These are phyloP conservation scores for Magnolia officinalis DNA, from an alignment of 164 flowering plant genomes.

Conservation along the genomic window DNA sequence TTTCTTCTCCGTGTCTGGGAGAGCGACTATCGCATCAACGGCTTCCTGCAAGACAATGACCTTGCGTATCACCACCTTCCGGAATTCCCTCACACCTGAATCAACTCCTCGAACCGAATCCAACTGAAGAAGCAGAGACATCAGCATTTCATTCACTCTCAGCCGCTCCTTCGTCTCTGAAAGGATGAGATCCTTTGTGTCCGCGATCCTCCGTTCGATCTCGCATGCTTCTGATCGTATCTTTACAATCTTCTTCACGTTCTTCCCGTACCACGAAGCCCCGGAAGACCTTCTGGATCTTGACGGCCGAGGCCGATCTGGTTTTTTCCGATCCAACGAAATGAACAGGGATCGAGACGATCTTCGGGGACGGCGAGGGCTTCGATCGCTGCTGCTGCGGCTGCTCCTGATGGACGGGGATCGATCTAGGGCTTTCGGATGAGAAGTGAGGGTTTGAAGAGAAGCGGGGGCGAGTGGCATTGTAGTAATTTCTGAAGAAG, in stretches of 20 bases:
- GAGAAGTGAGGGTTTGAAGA: neutral
- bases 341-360: conserved; percentile 49
- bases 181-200: conserved; percentile 32
- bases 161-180: conserved; percentile 50
- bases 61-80: conserved; percentile 56
- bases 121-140: conserved; percentile 54
- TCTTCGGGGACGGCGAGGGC: conserved; percentile 25
- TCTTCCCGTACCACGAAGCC: conserved; percentile 57
- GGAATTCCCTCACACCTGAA: conserved; percentile 50
- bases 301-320: conserved; percentile 37
- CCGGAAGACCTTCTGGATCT: conserved; percentile 64
- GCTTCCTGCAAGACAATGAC: conserved; percentile 63
- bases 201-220: conserved; percentile 37
- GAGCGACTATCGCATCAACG: conserved; percentile 32
- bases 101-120: conserved; percentile 63
- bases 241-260: conserved; percentile 41
- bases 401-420: conserved; percentile 8
- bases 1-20: neutral
- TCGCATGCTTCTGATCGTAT: conserved; percentile 40
- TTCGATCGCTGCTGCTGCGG: neutral
- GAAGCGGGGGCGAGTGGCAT: conserved; percentile 16
- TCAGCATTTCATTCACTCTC: conserved; percentile 55
- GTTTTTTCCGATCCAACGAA: conserved; percentile 32
- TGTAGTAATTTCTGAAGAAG: neutral
- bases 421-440: neutral